Evolutionary conservation across 352 stramenopile species (phyloP).

Genomic region (Pythium plurisporium): DNA sequence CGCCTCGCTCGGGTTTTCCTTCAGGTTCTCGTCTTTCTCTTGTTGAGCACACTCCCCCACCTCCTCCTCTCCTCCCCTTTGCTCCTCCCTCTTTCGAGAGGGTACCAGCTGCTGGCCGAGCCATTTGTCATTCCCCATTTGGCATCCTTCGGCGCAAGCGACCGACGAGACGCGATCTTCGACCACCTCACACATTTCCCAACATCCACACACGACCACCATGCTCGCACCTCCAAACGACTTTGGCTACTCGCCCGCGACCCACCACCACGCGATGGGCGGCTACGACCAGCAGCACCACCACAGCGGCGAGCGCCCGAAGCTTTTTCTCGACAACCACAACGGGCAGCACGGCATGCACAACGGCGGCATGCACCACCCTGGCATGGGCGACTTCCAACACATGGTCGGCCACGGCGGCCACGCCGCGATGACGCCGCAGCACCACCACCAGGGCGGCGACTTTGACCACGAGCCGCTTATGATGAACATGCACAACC

Average conservation of each 20-base stretch:
- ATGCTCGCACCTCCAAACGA: conserved; percentile 52
- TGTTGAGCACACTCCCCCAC: conserved; percentile 1
- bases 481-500: conserved; percentile 53
- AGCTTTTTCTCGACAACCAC: conserved; percentile 48
- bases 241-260: conserved; percentile 53
- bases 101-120: conserved; percentile 39
- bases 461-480: conserved; percentile 71
- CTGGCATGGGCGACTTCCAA: conserved; percentile 30
- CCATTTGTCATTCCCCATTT: conserved; percentile 80
- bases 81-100: conserved; percentile 11
- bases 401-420: conserved; percentile 3
- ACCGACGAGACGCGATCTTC: conserved; percentile 12
- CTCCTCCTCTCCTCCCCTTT: background rate
- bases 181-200: background rate
- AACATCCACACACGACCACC: conserved; percentile 1
- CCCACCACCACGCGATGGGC: conserved; percentile 24
- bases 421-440: conserved; percentile 29
- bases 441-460: conserved; percentile 34
- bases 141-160: conserved; percentile 28
- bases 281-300: conserved; percentile 18
- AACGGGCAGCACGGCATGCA: conserved; percentile 27
- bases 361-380: conserved; percentile 9
- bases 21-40: background rate
- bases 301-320: conserved; percentile 51
- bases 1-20: background rate